A percentile compares a stretch with the other conserved stretches of the same genome.
phyloP scores from a whole-genome alignment of 495 filamentous ascomycete species.

The Immersiella caudata region DNA sequence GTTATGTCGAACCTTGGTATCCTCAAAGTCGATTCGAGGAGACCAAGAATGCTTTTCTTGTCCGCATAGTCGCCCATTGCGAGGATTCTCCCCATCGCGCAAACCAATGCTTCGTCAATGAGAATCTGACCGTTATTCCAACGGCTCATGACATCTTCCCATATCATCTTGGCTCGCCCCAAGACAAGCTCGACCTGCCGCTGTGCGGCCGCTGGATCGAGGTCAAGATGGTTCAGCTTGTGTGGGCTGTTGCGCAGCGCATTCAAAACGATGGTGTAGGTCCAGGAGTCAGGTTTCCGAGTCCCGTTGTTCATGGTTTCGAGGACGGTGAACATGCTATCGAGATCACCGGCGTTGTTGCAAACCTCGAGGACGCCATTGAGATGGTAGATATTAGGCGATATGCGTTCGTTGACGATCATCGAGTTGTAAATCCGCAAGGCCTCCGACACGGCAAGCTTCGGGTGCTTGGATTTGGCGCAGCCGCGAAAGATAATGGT shows the following conservation, averaged over 20 bases:
- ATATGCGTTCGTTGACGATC: slow-evolving; percentile 57
- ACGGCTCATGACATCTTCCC: slow-evolving; percentile 73
- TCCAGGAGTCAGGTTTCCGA: slow-evolving; percentile 64
- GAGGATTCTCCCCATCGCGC: slow-evolving; percentile 75
- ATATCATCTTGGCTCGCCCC: slow-evolving; percentile 67
- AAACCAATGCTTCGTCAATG: slow-evolving; percentile 74
- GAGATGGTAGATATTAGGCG: slow-evolving; percentile 74
- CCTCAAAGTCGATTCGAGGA: slow-evolving; percentile 77
- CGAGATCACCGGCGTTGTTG: slow-evolving; percentile 66
- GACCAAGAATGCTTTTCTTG: slow-evolving; percentile 66
- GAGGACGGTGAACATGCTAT: slow-evolving; percentile 72
- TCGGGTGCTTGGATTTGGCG: slow-evolving; percentile 53
- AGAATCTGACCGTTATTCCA: slow-evolving; percentile 70
- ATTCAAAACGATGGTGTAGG: slow-evolving; percentile 81
- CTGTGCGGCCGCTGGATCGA: slow-evolving; percentile 30
- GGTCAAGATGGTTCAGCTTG: slow-evolving; percentile 13
- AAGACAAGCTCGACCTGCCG: slow-evolving; percentile 44
- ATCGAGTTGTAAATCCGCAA: slow-evolving; percentile 74
- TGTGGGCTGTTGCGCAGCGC: slow-evolving; percentile 55
- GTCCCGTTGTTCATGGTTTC: slow-evolving; percentile 64
- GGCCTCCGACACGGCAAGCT: slow-evolving; percentile 61
- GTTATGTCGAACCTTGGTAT: slow-evolving; percentile 56
- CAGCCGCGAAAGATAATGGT: slow-evolving; percentile 82
- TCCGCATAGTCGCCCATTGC: slow-evolving; percentile 58
- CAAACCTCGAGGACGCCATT: slow-evolving; percentile 87